A percentile compares a stretch with the other conserved stretches of the same genome.
Conservation (phyloP, 495 filamentous ascomycete species). For the Amniculicola lignicola region DNA sequence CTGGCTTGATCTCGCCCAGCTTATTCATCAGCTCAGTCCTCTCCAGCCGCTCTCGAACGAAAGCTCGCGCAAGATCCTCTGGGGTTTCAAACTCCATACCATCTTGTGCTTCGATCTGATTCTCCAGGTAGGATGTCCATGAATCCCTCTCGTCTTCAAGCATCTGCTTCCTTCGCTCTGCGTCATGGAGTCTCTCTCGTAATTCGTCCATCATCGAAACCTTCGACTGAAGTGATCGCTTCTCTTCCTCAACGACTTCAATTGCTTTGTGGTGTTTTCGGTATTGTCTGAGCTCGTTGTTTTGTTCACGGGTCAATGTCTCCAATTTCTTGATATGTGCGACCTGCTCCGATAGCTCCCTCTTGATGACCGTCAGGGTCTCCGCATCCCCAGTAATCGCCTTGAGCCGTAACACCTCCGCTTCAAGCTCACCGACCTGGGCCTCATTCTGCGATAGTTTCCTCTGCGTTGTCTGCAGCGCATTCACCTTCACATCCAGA, state of each 20-base stretch:
- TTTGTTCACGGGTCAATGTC: conserved; percentile 71
- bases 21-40: conserved; percentile 72
- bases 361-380: conserved; percentile 73
- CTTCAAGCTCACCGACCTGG: conserved; percentile 69
- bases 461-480: conserved; percentile 63
- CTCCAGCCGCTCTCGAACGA: conserved; percentile 77
- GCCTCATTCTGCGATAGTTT: conserved; percentile 64
- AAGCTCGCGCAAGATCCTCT: conserved; percentile 78
- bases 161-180: conserved; percentile 75
- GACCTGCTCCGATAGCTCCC: conserved; percentile 85
- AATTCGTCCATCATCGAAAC: conserved; percentile 72
- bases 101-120: conserved; percentile 52
- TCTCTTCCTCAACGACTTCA: conserved; percentile 95
- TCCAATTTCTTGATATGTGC: conserved; percentile 83
- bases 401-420: conserved; percentile 75
- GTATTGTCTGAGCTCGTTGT: conserved; percentile 73
- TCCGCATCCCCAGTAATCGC: conserved; percentile 83
- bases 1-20: conserved; percentile 73
- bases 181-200: conserved; percentile 70
- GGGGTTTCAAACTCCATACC: conserved; percentile 78
- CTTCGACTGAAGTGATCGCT: conserved; percentile 73
- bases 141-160: conserved; percentile 82
- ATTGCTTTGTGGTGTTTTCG: conserved; percentile 77
- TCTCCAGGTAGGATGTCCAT: conserved; percentile 84
- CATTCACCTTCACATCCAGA: conserved; percentile 57